Base-by-base conservation (phyloP, 1,284 basidiomycete species). In the Cryptococcus sp. region DNA sequence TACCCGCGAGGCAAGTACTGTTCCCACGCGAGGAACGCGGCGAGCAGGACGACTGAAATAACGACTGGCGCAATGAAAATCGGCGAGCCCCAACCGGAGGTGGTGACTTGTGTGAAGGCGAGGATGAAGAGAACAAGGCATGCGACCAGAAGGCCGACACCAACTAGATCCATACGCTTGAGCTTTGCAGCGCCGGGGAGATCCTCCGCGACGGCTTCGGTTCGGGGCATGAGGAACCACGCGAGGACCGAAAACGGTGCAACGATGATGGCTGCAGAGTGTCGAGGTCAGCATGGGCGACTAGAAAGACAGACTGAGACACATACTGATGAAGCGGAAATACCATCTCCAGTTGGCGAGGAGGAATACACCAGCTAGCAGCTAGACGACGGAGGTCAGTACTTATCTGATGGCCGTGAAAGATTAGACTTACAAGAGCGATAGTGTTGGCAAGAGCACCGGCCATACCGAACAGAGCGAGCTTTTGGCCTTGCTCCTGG, bases 11-110 rank as follows among this genome's bases (percentile, higher is more conserved):
- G 72, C 50, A 74, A 59, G 38, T 60, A 59, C 17, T 57, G 39
- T 57, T 77, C 75, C 66, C 66, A 75, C 22, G 67, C 67, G 54
- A 88, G 52, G 77, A 92, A 92, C 1, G 80, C 67, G 4, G 70
- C 78, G 7, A 89, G 62, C 31, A 89, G 73, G n/a, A 87, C 5
- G 20, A 89, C 74, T n/a, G 88, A 86, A 42, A 88, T 61, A 59
- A 78, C 59, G 57, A 78, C 56, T 0, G 75, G 75, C 0, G 74
- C 76, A 52, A 77, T 73, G 60, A 78, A 78, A 62, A 69, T 71
- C 27, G 75, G 66, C 3, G 65, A 69, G 22, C 60, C 57, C 74
- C 75, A 78, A 7, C 76, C 76, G 25, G 67, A 53, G 47, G 68
- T 59, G 5, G 70, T 65, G 13, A 73, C 71, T 58, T 75, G 74